Evolutionary conservation across 2,329 filamentous ascomycete species (phyloP).

Genomic region (Aspergillus versicolor): DNA sequence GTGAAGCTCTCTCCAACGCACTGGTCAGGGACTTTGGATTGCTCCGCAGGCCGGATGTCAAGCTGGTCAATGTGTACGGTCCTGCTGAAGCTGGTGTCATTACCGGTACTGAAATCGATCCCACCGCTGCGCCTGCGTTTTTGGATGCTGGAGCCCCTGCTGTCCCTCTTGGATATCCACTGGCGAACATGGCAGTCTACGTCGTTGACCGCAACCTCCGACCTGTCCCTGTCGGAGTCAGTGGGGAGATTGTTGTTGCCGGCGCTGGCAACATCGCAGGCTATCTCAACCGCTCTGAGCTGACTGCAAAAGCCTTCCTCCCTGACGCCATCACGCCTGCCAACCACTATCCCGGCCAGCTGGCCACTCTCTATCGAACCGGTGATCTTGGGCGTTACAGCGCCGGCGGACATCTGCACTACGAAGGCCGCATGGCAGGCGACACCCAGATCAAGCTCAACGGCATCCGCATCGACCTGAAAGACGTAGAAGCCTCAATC

Average conservation of each 20-base stretch:
- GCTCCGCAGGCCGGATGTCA: background rate
- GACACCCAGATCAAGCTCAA: background rate
- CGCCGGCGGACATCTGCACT: slow-evolving; percentile 42
- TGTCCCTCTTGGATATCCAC: background rate
- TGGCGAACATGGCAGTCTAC: background rate
- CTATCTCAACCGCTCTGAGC: background rate
- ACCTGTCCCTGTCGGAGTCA: slow-evolving; percentile 1
- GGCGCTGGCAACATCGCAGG: slow-evolving; percentile 6
- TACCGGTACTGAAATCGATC: background rate
- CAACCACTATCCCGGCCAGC: background rate
- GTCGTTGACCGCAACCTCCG: background rate
- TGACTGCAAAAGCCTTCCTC: background rate
- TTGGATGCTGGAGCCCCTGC: background rate
- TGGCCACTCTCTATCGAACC: slow-evolving; percentile 23
- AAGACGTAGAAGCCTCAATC: slow-evolving; percentile 38
- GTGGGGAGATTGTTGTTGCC: slow-evolving; percentile 6
- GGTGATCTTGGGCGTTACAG: slow-evolving; percentile 29
- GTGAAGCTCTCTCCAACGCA: background rate
- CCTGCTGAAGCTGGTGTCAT: background rate
- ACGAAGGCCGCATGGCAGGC: background rate
- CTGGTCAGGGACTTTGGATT: background rate
- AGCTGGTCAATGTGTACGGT: slow-evolving; percentile 5
- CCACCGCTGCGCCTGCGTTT: background rate
- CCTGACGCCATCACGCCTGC: slow-evolving; percentile 9
- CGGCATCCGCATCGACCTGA: slow-evolving; percentile 44